Conservation (phyloP, 768 basidiomycete species). For the Tulasnella sp. region DNA sequence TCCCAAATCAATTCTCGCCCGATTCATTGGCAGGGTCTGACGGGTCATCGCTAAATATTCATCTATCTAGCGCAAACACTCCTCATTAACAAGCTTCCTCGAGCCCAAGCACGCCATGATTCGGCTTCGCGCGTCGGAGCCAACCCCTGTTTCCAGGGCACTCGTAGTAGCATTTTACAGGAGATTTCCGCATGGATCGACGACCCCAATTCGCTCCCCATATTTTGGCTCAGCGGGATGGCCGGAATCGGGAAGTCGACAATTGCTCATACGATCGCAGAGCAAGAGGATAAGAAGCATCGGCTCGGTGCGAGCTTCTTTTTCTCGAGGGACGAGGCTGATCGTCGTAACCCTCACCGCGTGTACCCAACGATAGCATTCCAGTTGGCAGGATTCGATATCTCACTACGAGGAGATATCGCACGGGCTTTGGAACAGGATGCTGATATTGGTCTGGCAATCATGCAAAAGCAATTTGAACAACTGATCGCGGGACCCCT, state of each 20-base stretch:
- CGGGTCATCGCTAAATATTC: no score
- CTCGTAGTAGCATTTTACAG: not conserved
- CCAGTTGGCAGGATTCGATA: constrained; percentile 35
- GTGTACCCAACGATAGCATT: constrained; percentile 40
- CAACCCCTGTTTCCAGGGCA: not conserved
- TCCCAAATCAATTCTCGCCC: no score
- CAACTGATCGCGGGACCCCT: constrained; percentile 19
- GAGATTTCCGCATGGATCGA: not conserved
- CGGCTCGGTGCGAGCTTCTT: constrained; percentile 42
- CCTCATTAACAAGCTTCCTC: not conserved
- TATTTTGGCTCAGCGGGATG: constrained; percentile 40
- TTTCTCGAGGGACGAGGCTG: constrained; percentile 36
- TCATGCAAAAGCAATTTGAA: constrained; percentile 31
- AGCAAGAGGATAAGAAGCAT: constrained; percentile 32
- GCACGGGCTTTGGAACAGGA: constrained; percentile 21
- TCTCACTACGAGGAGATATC: not conserved
- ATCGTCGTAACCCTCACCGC: constrained; percentile 32
- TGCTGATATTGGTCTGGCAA: constrained; percentile 10
- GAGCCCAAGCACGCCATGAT: constrained; percentile 12
- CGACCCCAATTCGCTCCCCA: not conserved
- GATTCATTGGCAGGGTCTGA: no score
- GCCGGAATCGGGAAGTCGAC: constrained; percentile 45
- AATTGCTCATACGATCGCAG: constrained; percentile 41
- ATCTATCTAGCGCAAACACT: not conserved
- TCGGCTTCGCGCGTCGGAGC: not conserved